A percentile compares a stretch with the other conserved stretches of the same genome.
phyloP scores from a whole-genome alignment of 164 flowering plant species.

The Umbellularia californica region DNA sequence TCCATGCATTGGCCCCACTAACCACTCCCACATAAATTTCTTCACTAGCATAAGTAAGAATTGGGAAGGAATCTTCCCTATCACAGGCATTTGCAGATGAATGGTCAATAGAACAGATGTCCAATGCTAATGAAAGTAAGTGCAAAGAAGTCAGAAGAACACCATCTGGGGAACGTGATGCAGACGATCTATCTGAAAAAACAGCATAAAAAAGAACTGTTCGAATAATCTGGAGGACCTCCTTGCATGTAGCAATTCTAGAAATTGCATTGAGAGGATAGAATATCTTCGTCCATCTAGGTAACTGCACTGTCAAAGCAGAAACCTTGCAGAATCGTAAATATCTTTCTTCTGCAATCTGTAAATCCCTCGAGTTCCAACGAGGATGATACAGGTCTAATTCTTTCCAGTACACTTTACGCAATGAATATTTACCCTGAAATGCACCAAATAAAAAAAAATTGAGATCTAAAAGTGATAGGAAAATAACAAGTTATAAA shows the following conservation, averaged over 20 bases:
- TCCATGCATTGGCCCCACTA: slow-evolving; percentile 24
- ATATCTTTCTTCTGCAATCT: slow-evolving; percentile 93
- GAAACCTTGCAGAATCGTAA: slow-evolving; percentile 67
- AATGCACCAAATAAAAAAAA: slow-evolving; percentile 11
- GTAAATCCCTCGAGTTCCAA: slow-evolving; percentile 86
- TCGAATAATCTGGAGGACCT: slow-evolving; percentile 56
- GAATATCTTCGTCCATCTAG: slow-evolving; percentile 79
- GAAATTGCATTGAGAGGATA: slow-evolving; percentile 64
- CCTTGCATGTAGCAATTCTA: slow-evolving; percentile 64
- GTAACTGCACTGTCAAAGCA: slow-evolving; percentile 72
- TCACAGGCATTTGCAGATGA: slow-evolving; percentile 7
- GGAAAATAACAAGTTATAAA: background rate
- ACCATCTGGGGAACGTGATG: slow-evolving; percentile 87
- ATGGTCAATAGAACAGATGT: slow-evolving; percentile 43
- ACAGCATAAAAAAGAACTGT: slow-evolving; percentile 76
- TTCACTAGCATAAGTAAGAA: slow-evolving; percentile 63
- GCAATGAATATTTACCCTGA: slow-evolving; percentile 90
- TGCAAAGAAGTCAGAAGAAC: slow-evolving; percentile 81
- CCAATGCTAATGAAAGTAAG: slow-evolving; percentile 73
- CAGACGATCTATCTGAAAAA: slow-evolving; percentile 36
- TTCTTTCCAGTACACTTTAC: slow-evolving; percentile 70
- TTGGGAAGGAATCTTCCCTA: slow-evolving; percentile 34
- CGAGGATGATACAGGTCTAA: slow-evolving; percentile 92
- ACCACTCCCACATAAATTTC: slow-evolving; percentile 35
- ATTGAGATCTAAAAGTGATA: background rate